Conservation (phyloP, 371 early-diverging fungal species). For the Sporodiniella umbellata region DNA sequence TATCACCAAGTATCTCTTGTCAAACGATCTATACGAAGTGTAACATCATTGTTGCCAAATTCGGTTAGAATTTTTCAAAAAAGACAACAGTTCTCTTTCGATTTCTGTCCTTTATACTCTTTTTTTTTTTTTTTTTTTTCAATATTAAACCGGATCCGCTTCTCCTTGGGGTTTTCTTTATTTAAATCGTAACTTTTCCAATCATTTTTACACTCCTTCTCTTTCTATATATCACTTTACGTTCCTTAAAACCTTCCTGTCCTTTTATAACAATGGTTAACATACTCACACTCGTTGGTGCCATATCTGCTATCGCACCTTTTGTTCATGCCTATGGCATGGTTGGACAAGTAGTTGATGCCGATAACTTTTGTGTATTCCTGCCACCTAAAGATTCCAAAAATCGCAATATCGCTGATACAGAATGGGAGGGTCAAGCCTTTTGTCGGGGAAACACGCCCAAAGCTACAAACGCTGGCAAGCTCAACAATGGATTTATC, state of each 20-base stretch:
- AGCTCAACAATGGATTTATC: conserved; percentile 48
- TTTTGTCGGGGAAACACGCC: conserved; percentile 49
- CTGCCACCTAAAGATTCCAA: conserved; percentile 44
- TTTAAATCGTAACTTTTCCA: neutral
- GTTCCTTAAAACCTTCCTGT: neutral
- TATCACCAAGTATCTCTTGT: neutral
- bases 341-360: conserved; percentile 39
- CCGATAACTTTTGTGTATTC: conserved; percentile 49
- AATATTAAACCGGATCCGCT: neutral
- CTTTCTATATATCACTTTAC: neutral
- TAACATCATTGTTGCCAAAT: neutral
- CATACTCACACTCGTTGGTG: neutral
- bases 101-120: too few species aligned
- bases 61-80: neutral
- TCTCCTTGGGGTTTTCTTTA: neutral
- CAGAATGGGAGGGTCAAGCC: conserved; percentile 43
- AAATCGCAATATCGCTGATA: conserved; percentile 42
- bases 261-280: neutral
- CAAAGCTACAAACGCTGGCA: conserved; percentile 39
- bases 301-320: conserved; percentile 1
- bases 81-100: neutral
- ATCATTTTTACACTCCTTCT: neutral
- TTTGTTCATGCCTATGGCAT: conserved; percentile 19
- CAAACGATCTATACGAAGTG: neutral
- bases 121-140: neutral